Conservation (phyloP, 139 green algal species). For the Chlamydomonas schloesseri region DNA sequence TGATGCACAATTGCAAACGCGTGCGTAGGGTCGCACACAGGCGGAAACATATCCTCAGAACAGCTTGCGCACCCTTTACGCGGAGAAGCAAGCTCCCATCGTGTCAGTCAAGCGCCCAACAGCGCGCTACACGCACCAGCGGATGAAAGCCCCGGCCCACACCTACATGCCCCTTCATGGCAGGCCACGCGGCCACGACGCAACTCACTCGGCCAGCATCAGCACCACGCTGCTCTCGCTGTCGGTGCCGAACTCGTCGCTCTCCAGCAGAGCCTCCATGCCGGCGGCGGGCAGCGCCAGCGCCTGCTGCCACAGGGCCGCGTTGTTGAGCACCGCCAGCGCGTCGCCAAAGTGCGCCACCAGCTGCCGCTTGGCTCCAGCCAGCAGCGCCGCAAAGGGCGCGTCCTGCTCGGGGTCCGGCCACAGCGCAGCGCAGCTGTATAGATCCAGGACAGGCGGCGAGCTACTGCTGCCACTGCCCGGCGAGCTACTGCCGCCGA, state of each 20-base stretch:
- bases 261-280: constrained; percentile 18
- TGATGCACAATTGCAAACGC: no score
- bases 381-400: background rate
- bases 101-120: no score
- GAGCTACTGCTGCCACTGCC: background rate
- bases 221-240: constrained; percentile 15
- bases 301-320: background rate
- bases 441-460: constrained; percentile 8
- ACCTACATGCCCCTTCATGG: no score
- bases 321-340: background rate
- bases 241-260: constrained; percentile 20
- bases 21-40: no score
- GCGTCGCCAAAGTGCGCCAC: background rate
- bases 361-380: background rate
- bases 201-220: background rate
- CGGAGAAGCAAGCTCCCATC: no score
- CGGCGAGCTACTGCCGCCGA: background rate
- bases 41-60: no score
- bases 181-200: no score
- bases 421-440: background rate
- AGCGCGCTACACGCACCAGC: no score
- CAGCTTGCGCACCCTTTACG: no score
- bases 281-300: background rate
- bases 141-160: no score
- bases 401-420: background rate